Evolutionary conservation across 768 basidiomycete genomes (phyloP), one percentile per base, ranked within the genome.

Genomic region (Dacryopinax spathularia): DNA sequence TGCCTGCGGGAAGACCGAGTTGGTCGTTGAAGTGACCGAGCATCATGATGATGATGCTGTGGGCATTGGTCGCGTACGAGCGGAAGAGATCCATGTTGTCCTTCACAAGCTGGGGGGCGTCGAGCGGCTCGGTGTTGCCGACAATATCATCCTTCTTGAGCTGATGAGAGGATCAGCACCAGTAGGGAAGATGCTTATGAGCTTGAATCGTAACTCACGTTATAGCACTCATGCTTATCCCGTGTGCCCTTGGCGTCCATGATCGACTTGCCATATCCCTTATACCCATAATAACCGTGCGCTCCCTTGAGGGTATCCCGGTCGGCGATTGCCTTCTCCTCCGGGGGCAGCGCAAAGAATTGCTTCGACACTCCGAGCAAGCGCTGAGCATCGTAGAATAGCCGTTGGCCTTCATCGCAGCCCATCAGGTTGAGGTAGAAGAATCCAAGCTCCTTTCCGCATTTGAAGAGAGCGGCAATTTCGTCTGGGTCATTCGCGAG

Each of bases 361-460:
- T 56, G 13, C 48, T 56, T 56, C 48, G 25, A 22, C 3, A 56
- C 9, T 4, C 5, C 9, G 5, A 56, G 48, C 10, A 56, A 29
- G 13, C 48, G 10, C 29, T 56, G 48, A 18, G 48, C 48, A 29
- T 56, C 48, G 48, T 56, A 56, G 48, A 56, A 56, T 10, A 56
- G 48, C 48, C 20, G 25, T 29, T 56, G 25, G 25, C 48, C 48
- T 20, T 56, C 25, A 13, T 56, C 48, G 29, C 48, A 56, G 25
- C 48, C 48, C 13, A 56, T 56, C 25, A 56, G 48, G 48, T 56
- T 56, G 48, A 56, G 48, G 48, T 56, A 56, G 48, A 27, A 56
- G 48, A 56, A 56, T 22, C 48, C 48, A 29, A 56, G 48, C 48
- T 56, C 48, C 48, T 56, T 56, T 22, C 48, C 48, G 48, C 48